Evolutionary conservation across 345 rosid species (phyloP), one percentile per base, ranked within the genome.

Genomic region (Turritis glabra): DNA sequence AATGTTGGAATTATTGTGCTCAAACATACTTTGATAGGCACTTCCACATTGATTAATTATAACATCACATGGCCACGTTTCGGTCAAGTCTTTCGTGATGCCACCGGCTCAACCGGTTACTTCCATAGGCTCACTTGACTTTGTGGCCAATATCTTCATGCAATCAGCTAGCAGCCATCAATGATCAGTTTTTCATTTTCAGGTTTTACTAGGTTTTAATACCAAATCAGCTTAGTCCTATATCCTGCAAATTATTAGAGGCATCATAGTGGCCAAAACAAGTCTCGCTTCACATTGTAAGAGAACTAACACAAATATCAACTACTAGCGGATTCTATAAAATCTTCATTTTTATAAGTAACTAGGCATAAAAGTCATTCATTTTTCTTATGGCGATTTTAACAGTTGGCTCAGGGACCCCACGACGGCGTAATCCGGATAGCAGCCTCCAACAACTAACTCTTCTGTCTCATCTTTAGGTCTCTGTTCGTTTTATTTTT

Each of bases 361-460:
- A 26, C 19, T 29, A 69, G 72, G 72, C 63, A 37, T 37, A 37
- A 30, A 30, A 40, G 54, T 64, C 55, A 8, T 44, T 12, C 32
- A 29, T 35, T 52, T 35, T 40, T 12, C 8, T 29, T 19, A 22
- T 4, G 73, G 38, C 21, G 40, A 57, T 37, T 44, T 21, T 8
- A 37, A 71, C 62, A 47, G 69, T 64, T 48, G 38, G 63, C 30
- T 27, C n/a, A 19, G 10, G 47, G 77, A 65, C 73, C 80, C 80
- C 73, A 77, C 77, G 77, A 57, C 77, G 54, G 80, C 80, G 68
- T 77, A 41, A 58, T 58, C 43, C 29, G 15, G 74, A 77, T 60
- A 65, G 80, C 80, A 71, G 72, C 80, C 80, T 71, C 72, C 77
- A 77, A 71, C 80, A 64, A 71, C 80, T 57, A 76, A 57, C 41